phyloP scores from a whole-genome alignment of 352 stramenopile species.

The Thalassiosira allenii region DNA sequence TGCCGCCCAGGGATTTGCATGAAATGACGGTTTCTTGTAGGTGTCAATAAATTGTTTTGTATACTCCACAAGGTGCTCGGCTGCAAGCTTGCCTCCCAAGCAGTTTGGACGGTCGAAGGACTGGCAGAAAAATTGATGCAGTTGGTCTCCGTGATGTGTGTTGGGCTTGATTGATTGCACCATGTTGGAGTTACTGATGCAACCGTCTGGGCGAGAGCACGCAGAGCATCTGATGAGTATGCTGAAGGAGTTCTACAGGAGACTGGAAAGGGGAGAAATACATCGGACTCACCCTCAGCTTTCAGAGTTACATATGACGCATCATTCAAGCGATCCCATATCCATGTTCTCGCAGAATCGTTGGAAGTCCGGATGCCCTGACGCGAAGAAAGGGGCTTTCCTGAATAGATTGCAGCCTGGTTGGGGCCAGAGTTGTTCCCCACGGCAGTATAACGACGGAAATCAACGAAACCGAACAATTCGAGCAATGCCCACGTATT shows the following conservation, averaged over 20 bases:
- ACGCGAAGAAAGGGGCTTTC: constrained; percentile 42
- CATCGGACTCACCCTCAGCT: too few relatives aligned
- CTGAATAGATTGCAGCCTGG: constrained; percentile 63
- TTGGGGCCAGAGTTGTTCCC: constrained; percentile 74
- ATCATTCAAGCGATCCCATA: constrained; percentile 65
- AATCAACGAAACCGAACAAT: constrained; percentile 54
- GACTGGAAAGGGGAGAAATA: too few relatives aligned
- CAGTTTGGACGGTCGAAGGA: constrained; percentile 70
- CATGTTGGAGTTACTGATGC: constrained; percentile 72
- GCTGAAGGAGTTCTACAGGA: too few relatives aligned
- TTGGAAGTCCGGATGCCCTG: constrained; percentile 25
- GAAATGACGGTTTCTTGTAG: constrained; percentile 25
- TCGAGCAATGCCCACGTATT: constrained; percentile 50
- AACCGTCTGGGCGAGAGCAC: too few relatives aligned
- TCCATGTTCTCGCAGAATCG: constrained; percentile 37
- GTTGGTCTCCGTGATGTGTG: constrained; percentile 58
- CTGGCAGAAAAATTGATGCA: constrained; percentile 71
- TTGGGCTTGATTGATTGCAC: constrained; percentile 64
- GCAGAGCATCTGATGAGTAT: too few relatives aligned
- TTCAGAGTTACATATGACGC: constrained; percentile 67
- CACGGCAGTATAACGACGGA: constrained; percentile 63
- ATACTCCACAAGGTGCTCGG: constrained; percentile 53
- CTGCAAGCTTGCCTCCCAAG: constrained; percentile 39
- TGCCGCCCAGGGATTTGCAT: constrained; percentile 55
- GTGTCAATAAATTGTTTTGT: constrained; percentile 54